These are phyloP conservation scores for Sclerotiophoma versabilis DNA, from an alignment of 2,329 filamentous ascomycete genomes.

Conservation along the genomic window DNA sequence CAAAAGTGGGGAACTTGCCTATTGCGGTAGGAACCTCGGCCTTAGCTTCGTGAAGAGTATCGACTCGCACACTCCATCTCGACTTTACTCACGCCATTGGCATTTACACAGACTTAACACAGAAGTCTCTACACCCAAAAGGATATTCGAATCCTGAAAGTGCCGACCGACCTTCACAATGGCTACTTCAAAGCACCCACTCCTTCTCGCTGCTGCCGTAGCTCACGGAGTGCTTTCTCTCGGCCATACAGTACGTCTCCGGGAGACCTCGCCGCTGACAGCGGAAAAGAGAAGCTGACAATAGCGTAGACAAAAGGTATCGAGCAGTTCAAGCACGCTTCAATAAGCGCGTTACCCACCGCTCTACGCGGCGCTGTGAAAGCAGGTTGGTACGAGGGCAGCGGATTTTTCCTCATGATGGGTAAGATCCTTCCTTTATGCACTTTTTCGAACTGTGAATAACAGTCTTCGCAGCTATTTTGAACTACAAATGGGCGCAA, in stretches of 20 bases:
- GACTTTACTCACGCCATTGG: not conserved
- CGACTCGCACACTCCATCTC: conserved; percentile 7
- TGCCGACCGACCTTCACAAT: not conserved
- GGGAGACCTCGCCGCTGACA: not conserved
- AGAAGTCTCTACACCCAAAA: not conserved
- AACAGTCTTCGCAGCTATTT: conserved; percentile 26
- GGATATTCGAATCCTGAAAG: not conserved
- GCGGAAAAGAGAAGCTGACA: not conserved
- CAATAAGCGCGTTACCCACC: conserved; percentile 38
- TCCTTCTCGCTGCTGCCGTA: conserved; percentile 39
- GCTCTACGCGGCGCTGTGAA: conserved; percentile 40
- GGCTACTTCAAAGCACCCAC: conserved; percentile 24
- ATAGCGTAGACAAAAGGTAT: conserved; percentile 39
- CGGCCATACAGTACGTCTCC: conserved; percentile 40
- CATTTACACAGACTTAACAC: not conserved
- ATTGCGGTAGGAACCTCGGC: conserved; percentile 10
- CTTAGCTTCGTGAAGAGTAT: not conserved
- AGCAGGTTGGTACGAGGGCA: conserved; percentile 48
- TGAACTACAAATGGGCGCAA: conserved; percentile 47
- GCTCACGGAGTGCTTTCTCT: conserved; percentile 41
- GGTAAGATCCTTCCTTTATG: conserved; percentile 24
- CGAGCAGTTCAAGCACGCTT: conserved; percentile 44
- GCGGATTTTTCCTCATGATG: conserved; percentile 45
- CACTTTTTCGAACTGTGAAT: not conserved
- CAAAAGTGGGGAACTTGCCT: conserved; percentile 2